Conservation (phyloP, 495 filamentous ascomycete species). For the Penicillium goetzii region DNA sequence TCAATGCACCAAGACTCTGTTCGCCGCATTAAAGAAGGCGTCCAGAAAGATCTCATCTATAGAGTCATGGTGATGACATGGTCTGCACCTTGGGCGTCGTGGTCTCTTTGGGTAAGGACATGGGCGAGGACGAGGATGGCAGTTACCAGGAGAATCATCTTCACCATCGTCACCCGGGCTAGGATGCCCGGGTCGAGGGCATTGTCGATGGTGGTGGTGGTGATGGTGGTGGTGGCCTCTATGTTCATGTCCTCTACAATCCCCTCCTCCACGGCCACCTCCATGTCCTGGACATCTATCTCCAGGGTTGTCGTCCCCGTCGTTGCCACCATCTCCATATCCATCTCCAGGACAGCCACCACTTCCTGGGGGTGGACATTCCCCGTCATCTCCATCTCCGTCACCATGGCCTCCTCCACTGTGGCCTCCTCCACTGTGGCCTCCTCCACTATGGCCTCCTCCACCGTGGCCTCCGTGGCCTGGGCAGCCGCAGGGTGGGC, state of each 20-base stretch:
- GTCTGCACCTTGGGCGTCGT: neutral
- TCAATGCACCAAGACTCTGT: conserved; percentile 70
- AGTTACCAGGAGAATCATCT: neutral
- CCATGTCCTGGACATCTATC: conserved; percentile 3
- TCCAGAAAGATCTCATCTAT: conserved; percentile 70
- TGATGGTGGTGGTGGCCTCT: conserved; percentile 19
- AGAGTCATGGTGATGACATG: conserved; percentile 55
- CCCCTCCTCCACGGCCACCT: conserved; percentile 41
- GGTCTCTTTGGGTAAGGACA: neutral
- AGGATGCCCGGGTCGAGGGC: neutral
- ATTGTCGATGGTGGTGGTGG: conserved; percentile 28
- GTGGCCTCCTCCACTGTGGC: neutral
- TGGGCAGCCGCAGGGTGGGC: neutral
- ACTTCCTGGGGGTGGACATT: neutral
- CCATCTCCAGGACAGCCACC: neutral
- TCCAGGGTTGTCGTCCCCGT: conserved; percentile 34
- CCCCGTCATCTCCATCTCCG: neutral
- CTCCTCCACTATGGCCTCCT: neutral
- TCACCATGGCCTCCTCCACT: neutral
- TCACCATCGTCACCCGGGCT: neutral
- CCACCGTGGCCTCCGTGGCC: neutral
- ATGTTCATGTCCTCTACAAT: neutral
- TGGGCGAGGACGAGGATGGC: neutral
- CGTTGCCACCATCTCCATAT: conserved; percentile 6
- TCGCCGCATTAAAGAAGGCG: conserved; percentile 68